Base-by-base conservation (phyloP, 306 rosid species). In the Trifolium dubium region DNA sequence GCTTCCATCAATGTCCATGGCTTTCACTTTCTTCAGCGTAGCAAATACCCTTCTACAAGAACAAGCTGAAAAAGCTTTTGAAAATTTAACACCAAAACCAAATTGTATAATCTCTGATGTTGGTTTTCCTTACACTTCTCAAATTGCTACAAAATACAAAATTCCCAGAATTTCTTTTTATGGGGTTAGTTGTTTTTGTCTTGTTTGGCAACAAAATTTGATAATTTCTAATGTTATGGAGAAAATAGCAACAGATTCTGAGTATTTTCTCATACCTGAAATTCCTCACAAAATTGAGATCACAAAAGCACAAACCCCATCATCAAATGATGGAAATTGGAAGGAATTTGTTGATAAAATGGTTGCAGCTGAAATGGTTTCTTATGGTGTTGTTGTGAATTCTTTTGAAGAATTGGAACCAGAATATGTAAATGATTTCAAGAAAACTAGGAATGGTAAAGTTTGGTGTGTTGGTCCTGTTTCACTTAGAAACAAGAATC, bases 81-180 rank as follows among this genome's bases (percentile, higher is more conserved):
- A 68, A 3, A 66, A 61, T 11, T 73, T 91, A 0, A 68, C 35
- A n/a, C 90, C 90, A 0, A 72, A 51, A 8, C 97, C 97, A 13
- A 71, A 54, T 69, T 87, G 89, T 84, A 84, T 91, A n/a, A 84
- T 90, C 55, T 86, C 96, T 17, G 92, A 88, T 50, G 66, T 81
- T 28, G 0, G 84, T 32, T 63, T 92, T 43, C 81, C 90, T 2
- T 92, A 87, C 78, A 86, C 91, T 12, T 66, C 88, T 34, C 34
- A 79, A 32, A 77, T 92, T 18, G 86, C 90, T 11, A 44, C 9
- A 11, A 82, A 73, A 51, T 80, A 85, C 43, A 18, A 77, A 8
- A 74, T 89, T 46, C 97, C 93, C 1, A 79, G 96, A 84, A 70
- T 92, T 14, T 81, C 91, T 4, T 91, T 89, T 82, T 6, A n/a